Evolutionary conservation across 495 filamentous ascomycete species (phyloP).

Genomic region (Aspergillus bridgeri): DNA sequence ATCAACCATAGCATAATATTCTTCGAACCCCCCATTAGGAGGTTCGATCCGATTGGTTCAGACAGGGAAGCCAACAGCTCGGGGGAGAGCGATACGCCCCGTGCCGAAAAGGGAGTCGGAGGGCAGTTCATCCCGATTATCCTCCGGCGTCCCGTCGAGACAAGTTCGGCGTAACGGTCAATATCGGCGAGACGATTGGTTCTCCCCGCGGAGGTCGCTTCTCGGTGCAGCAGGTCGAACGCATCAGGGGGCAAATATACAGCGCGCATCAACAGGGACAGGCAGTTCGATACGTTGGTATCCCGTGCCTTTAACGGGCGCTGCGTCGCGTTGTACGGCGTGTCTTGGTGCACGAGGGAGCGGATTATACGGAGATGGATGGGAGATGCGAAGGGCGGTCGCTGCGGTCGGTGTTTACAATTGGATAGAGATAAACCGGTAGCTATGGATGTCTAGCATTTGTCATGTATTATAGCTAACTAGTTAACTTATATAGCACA

Average conservation of each 20-base stretch:
- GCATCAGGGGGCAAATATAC: conserved; percentile 53
- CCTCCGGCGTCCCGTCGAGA: conserved; percentile 14
- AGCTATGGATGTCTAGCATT: too few relatives aligned
- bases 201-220: conserved; percentile 28
- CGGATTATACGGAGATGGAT: conserved; percentile 39
- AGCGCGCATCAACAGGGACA: conserved; percentile 59
- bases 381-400: conserved; percentile 3
- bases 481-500: too few relatives aligned
- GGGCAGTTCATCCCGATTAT: not conserved
- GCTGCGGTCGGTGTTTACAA: conserved; percentile 9
- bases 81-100: too few relatives aligned
- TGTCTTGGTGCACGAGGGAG: conserved; percentile 58
- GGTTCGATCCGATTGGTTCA: not conserved
- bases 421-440: not conserved
- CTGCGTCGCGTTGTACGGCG: conserved; percentile 62
- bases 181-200: conserved; percentile 39
- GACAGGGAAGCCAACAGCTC: too few relatives aligned
- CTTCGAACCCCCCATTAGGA: conserved; percentile 41
- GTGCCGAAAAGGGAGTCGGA: too few relatives aligned
- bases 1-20: conserved; percentile 61
- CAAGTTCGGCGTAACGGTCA: conserved; percentile 34
- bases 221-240: conserved; percentile 47
- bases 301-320: conserved; percentile 58
- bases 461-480: too few relatives aligned
- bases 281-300: conserved; percentile 63